Evolutionary conservation across 2,329 filamentous ascomycete genomes (phyloP).

Genomic region (Trichophyton benhamiae): DNA sequence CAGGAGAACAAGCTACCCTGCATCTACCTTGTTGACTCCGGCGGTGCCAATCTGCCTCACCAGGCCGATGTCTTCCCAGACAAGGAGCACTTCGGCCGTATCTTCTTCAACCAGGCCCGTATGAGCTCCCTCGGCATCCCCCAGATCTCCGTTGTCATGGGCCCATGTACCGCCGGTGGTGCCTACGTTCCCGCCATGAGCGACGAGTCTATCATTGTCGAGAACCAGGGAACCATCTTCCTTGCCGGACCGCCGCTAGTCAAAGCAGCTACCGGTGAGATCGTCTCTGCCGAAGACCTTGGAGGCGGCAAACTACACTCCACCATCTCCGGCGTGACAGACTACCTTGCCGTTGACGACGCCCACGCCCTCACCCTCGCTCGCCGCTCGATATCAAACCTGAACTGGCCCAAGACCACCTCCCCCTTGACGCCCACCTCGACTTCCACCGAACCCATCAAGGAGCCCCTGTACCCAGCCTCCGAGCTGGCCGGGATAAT

Average conservation of each 20-base stretch:
- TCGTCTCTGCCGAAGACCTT: constrained; percentile 78
- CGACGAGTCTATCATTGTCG: constrained; percentile 93
- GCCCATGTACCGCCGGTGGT: constrained; percentile 87
- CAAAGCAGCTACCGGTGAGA: constrained; percentile 89
- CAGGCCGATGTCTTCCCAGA: constrained; percentile 95
- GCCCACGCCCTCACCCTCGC: constrained; percentile 81
- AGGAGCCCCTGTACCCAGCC: constrained; percentile 68
- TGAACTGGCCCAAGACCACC: constrained; percentile 64
- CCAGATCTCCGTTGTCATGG: constrained; percentile 93
- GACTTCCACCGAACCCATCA: constrained; percentile 34
- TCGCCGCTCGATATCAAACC: constrained; percentile 68
- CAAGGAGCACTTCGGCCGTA: constrained; percentile 85
- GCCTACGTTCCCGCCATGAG: constrained; percentile 97
- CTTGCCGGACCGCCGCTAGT: constrained; percentile 87
- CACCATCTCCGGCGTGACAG: constrained; percentile 81
- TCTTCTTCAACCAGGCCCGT: constrained; percentile 94
- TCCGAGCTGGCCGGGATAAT: constrained; percentile 78
- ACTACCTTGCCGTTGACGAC: constrained; percentile 90
- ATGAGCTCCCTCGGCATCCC: constrained; percentile 85
- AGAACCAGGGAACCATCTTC: constrained; percentile 94
- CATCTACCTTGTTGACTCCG: constrained; percentile 92
- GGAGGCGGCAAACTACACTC: constrained; percentile 84
- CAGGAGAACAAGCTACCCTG: constrained; percentile 73
- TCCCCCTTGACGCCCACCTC: constrained; percentile 19
- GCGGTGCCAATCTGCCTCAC: constrained; percentile 86